Base-by-base conservation (phyloP, 768 basidiomycete species). In the Lanmaoa rubissima region DNA sequence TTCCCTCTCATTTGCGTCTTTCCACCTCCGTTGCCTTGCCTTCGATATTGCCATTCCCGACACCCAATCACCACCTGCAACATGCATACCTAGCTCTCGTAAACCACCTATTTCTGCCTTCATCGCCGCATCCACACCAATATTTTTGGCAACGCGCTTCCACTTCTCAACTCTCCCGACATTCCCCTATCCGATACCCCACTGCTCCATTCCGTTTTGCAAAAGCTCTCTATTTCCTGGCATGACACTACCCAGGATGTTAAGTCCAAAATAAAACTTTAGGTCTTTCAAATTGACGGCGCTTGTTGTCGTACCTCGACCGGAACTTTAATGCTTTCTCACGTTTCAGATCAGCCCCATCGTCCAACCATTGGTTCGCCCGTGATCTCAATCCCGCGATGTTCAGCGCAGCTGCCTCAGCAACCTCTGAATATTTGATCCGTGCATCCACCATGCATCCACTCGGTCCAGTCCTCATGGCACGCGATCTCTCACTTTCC, bases 51-150 rank as follows among this genome's bases (percentile, higher is more conserved):
- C 61, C 53, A 41, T 55, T 45, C 61, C 47, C 48, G 19, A 60
- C 53, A 48, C 38, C 54, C 69, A 71, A 65, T 66, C 65, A 61
- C 51, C 60, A 46, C 50, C 53, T 21, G 56, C 62, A 69, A 57
- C 71, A 69, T 61, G 71, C 57, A 56, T 42, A n/a, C 48, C 50
- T 16, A 14, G 32, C 42, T 60, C 50, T 55, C 64, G 61, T 65
- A 68, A 68, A 42, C 43, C 32, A n/a, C 28, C 9, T 52, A 42
- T 45, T 38, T 48, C n/a, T 43, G 58, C 54, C 28, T 60, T 61
- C 56, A 48, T 48, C 54, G n/a, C 48, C 19, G 21, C 21, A 35
- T 51, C 39, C 44, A 28, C 47, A 4, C 57, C 26, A 3, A 24
- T 24, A 24, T 24, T 40, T 54, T 41, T n/a, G 39, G 34, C 54